Conservation (phyloP, 495 filamentous ascomycete genomes). For the Penicillium ucsense region DNA sequence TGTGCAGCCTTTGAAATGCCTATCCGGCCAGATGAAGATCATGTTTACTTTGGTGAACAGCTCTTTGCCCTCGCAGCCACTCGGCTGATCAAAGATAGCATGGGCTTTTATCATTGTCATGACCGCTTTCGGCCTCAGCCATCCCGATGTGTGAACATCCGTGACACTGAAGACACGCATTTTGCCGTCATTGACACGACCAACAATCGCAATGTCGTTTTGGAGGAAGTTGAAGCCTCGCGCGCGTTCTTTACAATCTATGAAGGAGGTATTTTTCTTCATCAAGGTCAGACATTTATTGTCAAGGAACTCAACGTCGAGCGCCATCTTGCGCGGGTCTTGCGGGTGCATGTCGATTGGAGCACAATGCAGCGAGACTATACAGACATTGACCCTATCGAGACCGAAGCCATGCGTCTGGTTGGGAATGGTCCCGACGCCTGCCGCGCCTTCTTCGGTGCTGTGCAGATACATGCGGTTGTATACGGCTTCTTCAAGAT, state of each 20-base stretch:
- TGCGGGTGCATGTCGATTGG: conserved; percentile 88
- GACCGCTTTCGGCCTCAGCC: conserved; percentile 81
- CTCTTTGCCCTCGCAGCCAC: conserved; percentile 64
- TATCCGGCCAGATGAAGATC: conserved; percentile 66
- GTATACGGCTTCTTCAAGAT: conserved; percentile 97
- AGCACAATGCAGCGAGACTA: conserved; percentile 88
- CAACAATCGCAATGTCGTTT: conserved; percentile 67
- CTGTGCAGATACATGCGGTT: conserved; percentile 70
- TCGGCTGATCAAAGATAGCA: conserved; percentile 59
- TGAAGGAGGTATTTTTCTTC: conserved; percentile 94
- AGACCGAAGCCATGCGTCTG: conserved; percentile 71
- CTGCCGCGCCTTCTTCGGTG: conserved; percentile 68
- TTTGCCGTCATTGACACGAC: conserved; percentile 91
- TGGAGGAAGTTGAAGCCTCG: conserved; percentile 94
- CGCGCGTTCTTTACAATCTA: conserved; percentile 94
- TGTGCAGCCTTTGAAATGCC: conserved; percentile 96
- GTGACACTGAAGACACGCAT: conserved; percentile 85
- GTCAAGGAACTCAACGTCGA: conserved; percentile 82
- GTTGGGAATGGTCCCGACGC: conserved; percentile 38
- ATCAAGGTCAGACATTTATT: conserved; percentile 86
- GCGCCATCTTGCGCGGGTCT: conserved; percentile 61
- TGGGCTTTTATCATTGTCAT: conserved; percentile 84
- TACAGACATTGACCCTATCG: conserved; percentile 88
- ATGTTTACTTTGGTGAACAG: conserved; percentile 67
- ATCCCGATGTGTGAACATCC: conserved; percentile 73